phyloP scores from a whole-genome alignment of 2,329 filamentous ascomycete species.

The Penicillium expansum region DNA sequence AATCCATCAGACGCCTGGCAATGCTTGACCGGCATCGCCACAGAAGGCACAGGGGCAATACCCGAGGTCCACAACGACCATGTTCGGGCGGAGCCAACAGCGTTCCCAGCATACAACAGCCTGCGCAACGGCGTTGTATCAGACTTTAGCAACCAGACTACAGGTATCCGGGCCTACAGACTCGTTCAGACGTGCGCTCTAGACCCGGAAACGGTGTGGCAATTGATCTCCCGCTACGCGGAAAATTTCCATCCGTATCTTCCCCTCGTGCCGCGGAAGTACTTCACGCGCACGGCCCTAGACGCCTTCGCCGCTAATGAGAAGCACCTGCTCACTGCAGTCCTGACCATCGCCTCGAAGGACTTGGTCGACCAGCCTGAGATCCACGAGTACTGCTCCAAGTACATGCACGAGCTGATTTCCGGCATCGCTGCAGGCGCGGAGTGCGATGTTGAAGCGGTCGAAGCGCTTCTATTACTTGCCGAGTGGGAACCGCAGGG shows the following conservation, averaged over 20 bases:
- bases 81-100: conserved; percentile 22
- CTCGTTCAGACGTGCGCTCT: conserved; percentile 45
- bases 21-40: conserved; percentile 47
- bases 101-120: conserved; percentile 26
- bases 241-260: conserved; percentile 69
- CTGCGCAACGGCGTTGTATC: conserved; percentile 28
- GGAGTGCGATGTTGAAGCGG: conserved; percentile 66
- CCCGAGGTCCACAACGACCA: conserved; percentile 24
- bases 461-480: conserved; percentile 66
- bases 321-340: conserved; percentile 66
- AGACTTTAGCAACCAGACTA: conserved; percentile 26
- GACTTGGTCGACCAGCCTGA: conserved; percentile 63
- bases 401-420: conserved; percentile 68
- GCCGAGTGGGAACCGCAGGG: conserved; percentile 72
- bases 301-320: conserved; percentile 59
- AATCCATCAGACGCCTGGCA: conserved; percentile 52
- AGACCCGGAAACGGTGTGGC: conserved; percentile 51
- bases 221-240: conserved; percentile 58
- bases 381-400: conserved; percentile 64
- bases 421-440: conserved; percentile 65
- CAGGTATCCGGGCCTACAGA: conserved; percentile 43
- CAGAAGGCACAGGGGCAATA: conserved; percentile 30
- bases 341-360: conserved; percentile 69
- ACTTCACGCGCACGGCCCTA: conserved; percentile 55
- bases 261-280: conserved; percentile 62